A percentile compares a stretch with the other conserved stretches of the same genome.
phyloP scores from a whole-genome alignment of 78 protist species.

The Polysphondylium violaceum region DNA sequence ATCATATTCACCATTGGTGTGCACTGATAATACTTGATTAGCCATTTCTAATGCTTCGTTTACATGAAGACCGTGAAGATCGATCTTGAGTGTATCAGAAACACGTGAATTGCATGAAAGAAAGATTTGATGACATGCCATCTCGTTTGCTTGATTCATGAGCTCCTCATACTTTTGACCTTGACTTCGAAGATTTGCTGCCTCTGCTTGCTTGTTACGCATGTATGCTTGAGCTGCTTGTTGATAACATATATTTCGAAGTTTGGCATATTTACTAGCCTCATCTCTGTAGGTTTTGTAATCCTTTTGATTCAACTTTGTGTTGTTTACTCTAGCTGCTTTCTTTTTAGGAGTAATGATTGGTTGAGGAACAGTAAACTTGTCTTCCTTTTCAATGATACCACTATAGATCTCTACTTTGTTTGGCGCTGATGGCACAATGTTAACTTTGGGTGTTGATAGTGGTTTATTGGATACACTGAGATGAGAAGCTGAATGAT shows the following conservation, averaged over 20 bases:
- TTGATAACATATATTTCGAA: constrained; percentile 25
- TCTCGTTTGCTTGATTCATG: constrained; percentile 4
- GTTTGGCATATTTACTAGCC: constrained; percentile 21
- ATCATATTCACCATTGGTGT: constrained; percentile 33
- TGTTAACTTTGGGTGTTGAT: background rate
- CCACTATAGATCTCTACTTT: constrained; percentile 22
- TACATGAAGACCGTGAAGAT: constrained; percentile 71
- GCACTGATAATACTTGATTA: constrained; percentile 18
- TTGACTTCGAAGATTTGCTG: background rate
- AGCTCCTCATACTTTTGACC: constrained; percentile 25
- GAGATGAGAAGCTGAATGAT: background rate
- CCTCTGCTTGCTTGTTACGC: constrained; percentile 44
- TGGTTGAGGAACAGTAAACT: background rate
- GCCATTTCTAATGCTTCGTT: constrained; percentile 66
- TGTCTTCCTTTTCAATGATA: background rate
- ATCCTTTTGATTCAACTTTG: background rate
- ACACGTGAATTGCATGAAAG: constrained; percentile 29
- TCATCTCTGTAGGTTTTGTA: constrained; percentile 21
- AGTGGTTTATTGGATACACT: background rate
- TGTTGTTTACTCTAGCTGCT: background rate
- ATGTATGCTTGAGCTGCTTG: constrained; percentile 48
- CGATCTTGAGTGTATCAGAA: constrained; percentile 43
- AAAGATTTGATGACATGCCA: constrained; percentile 58
- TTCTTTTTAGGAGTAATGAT: background rate
- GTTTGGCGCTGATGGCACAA: constrained; percentile 3